These are phyloP conservation scores for Neopestalotiopsis sp. DNA, from an alignment of 2,329 filamentous ascomycete species.

Conservation along the genomic window DNA sequence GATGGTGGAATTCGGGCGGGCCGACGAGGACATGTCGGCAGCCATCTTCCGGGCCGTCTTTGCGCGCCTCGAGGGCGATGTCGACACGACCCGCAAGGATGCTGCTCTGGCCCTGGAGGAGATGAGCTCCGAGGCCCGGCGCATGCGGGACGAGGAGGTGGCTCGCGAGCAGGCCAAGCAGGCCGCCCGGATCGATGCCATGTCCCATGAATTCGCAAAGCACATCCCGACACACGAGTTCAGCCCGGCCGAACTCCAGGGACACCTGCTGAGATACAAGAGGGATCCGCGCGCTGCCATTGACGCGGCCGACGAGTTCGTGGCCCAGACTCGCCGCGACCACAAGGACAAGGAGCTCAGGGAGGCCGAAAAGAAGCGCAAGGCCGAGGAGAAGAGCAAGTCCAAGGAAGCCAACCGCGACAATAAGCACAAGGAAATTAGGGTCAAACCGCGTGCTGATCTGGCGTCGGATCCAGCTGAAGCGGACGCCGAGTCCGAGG, in stretches of 20 bases:
- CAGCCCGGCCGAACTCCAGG: conserved; percentile 66
- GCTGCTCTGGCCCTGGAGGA: conserved; percentile 11
- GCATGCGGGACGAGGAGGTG: conserved; percentile 34
- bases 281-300: conserved; percentile 55
- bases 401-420: conserved; percentile 42
- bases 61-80: conserved; percentile 55
- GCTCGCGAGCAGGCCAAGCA: conserved; percentile 41
- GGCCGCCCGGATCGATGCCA: conserved; percentile 45
- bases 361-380: conserved; percentile 38
- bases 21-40: conserved; percentile 57
- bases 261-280: conserved; percentile 63
- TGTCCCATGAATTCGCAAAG: conserved; percentile 55
- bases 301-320: conserved; percentile 53
- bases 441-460: conserved; percentile 31
- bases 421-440: conserved; percentile 44
- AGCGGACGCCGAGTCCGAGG: not conserved
- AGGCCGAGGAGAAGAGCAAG: conserved; percentile 34
- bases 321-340: conserved; percentile 52
- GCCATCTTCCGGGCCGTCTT: conserved; percentile 66
- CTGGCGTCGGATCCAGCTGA: conserved; percentile 2
- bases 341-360: conserved; percentile 39
- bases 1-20: conserved; percentile 60
- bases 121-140: conserved; percentile 36
- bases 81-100: conserved; percentile 28
- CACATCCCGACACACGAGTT: conserved; percentile 61